Conservation (phyloP, 163 green algal species). For the Trebouxia gelatinosa region DNA sequence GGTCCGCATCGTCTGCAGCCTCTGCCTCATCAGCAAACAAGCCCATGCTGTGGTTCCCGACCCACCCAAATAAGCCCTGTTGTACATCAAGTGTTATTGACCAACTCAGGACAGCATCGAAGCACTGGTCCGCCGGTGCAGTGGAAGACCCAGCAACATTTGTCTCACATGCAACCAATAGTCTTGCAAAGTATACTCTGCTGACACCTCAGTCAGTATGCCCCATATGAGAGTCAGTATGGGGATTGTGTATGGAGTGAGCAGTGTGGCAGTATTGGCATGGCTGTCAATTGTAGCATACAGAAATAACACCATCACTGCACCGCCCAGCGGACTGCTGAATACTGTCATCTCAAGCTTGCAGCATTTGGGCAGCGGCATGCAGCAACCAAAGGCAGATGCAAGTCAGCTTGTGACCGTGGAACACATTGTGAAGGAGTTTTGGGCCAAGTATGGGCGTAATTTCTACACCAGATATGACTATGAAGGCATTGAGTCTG, state of each 20-base stretch:
- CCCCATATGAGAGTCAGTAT: background rate
- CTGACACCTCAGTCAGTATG: background rate
- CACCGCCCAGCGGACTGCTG: background rate
- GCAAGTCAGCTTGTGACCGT: constrained; percentile 81
- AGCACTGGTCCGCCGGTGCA: too few species aligned
- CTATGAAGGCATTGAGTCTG: constrained; percentile 80
- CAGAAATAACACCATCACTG: constrained; percentile 78
- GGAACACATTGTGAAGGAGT: constrained; percentile 85
- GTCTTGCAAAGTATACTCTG: too few species aligned
- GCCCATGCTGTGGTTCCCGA: background rate
- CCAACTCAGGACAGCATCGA: too few species aligned
- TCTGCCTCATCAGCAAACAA: constrained; percentile 13
- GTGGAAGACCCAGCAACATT: too few species aligned
- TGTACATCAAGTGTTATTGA: too few species aligned
- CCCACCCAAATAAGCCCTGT: constrained; percentile 28
- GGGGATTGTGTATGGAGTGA: background rate
- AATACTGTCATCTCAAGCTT: constrained; percentile 78
- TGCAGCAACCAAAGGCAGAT: constrained; percentile 67
- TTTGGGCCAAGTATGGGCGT: constrained; percentile 93
- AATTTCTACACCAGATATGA: constrained; percentile 97
- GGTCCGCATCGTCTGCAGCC: constrained; percentile 1
- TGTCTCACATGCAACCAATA: background rate
- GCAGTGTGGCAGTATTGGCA: constrained; percentile 82
- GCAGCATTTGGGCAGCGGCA: constrained; percentile 96
- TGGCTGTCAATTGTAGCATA: constrained; percentile 97